A percentile compares a stretch with the other conserved stretches of the same genome.
phyloP scores from a whole-genome alignment of 2,329 filamentous ascomycete genomes.

The Nemania serpens region DNA sequence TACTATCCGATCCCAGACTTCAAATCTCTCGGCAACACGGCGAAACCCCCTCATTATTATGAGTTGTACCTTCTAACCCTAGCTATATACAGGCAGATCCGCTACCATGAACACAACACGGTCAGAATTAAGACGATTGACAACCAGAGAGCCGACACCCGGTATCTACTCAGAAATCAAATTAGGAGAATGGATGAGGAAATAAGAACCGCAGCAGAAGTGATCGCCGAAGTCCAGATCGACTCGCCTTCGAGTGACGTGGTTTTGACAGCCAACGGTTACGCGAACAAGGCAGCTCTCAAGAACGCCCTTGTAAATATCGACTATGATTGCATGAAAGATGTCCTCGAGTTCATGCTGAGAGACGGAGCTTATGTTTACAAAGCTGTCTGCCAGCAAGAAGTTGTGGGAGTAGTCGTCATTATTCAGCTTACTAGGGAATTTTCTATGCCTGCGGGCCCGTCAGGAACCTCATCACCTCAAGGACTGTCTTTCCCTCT shows the following conservation, averaged over 20 bases:
- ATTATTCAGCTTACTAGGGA: not conserved
- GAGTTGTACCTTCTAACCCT: too few species aligned
- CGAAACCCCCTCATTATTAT: too few species aligned
- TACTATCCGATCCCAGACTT: too few species aligned
- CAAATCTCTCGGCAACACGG: too few species aligned
- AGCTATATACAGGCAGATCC: too few species aligned
- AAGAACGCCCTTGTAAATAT: slow-evolving; percentile 9
- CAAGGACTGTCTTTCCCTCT: not conserved
- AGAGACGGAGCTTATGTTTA: not conserved
- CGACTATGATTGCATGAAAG: not conserved
- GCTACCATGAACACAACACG: too few species aligned
- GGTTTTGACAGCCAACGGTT: slow-evolving; percentile 3
- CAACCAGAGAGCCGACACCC: not conserved
- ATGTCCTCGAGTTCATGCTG: not conserved
- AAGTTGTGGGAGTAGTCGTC: slow-evolving; percentile 10
- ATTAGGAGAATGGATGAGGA: not conserved
- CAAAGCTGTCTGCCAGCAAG: not conserved
- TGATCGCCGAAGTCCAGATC: slow-evolving; percentile 4
- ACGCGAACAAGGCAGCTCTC: not conserved
- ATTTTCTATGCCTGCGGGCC: not conserved
- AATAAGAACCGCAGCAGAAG: not conserved
- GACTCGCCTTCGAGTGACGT: not conserved
- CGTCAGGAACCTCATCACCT: not conserved
- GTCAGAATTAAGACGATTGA: not conserved
- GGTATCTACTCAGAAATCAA: not conserved